Percentiles rank a stretch among this genome's conserved stretches.
phyloP scores from a whole-genome alignment of 2,329 filamentous ascomycete genomes.

The Ophiostoma ulmi region DNA sequence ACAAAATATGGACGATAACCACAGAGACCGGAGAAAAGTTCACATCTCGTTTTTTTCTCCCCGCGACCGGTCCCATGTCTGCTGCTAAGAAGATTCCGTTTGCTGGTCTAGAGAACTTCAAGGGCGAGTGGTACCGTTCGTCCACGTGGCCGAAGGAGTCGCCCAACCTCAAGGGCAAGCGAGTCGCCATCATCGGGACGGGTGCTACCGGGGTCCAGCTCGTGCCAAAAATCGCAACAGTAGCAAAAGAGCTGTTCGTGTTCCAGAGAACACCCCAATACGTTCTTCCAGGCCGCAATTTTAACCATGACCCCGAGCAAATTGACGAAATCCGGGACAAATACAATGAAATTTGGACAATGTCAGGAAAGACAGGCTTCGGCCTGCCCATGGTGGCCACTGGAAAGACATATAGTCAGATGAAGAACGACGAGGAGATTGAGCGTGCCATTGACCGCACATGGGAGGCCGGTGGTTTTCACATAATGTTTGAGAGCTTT shows the following conservation, averaged over 20 bases:
- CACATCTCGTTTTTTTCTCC: constrained; percentile 54
- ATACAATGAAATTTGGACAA: constrained; percentile 18
- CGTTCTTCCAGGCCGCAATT: constrained; percentile 44
- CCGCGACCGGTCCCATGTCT: constrained; percentile 64
- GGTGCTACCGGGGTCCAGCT: constrained; percentile 77
- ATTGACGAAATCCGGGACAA: background rate
- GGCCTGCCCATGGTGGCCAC: constrained; percentile 19
- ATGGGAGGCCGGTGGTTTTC: constrained; percentile 23
- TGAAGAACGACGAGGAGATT: background rate
- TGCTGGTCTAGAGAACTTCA: constrained; percentile 62
- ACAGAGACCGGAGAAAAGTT: constrained; percentile 27
- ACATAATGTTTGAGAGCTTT: constrained; percentile 20
- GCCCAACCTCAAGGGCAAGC: constrained; percentile 61
- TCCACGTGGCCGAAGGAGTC: constrained; percentile 51
- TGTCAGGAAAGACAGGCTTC: background rate
- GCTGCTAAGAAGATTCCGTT: constrained; percentile 54
- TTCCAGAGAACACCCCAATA: constrained; percentile 73
- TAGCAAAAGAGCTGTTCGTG: constrained; percentile 65
- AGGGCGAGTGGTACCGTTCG: constrained; percentile 48
- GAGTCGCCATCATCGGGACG: constrained; percentile 66
- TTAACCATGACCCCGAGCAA: constrained; percentile 15
- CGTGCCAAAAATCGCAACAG: constrained; percentile 61
- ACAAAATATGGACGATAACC: background rate
- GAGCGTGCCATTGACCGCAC: constrained; percentile 18
- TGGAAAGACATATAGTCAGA: constrained; percentile 4